A percentile compares a stretch with the other conserved stretches of the same genome.
These are phyloP conservation scores for Rhynchospora breviuscula DNA, from an alignment of 176 grass and related monocot species.

Conservation along the genomic window DNA sequence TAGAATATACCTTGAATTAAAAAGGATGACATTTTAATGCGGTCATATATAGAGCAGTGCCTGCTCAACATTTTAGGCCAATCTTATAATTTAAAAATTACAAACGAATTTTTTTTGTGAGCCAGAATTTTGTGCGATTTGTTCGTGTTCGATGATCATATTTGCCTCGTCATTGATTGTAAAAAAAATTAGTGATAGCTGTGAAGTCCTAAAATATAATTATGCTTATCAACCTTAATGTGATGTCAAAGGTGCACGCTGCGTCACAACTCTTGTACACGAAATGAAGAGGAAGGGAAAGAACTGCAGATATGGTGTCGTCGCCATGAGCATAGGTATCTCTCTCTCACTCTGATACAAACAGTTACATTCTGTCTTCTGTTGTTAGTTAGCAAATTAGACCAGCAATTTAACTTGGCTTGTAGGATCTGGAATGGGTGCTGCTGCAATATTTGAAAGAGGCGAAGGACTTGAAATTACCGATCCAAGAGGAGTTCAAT, in stretches of 20 bases:
- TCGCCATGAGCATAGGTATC: constrained; percentile 83
- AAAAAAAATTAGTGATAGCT: not conserved
- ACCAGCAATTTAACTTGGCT: not conserved
- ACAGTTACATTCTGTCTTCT: not conserved
- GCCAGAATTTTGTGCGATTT: no score
- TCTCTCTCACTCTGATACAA: not conserved
- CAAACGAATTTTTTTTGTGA: no score
- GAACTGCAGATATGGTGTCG: constrained; percentile 71
- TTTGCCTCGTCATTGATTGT: not conserved
- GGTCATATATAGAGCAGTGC: no score
- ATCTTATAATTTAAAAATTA: no score
- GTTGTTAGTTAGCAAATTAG: not conserved
- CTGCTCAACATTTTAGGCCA: no score
- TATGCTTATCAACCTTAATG: not conserved
- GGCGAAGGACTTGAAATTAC: constrained; percentile 49
- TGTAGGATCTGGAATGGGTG: constrained; percentile 84
- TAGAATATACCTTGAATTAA: no score
- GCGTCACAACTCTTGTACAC: constrained; percentile 65
- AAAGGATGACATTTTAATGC: no score
- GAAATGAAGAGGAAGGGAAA: constrained; percentile 83
- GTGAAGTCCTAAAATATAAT: not conserved
- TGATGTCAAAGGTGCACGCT: constrained; percentile 43
- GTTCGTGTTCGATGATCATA: no score
- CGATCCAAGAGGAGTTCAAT: constrained; percentile 36
- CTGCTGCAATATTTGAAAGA: constrained; percentile 70